Percentiles rank a stretch among this genome's conserved stretches.
These are phyloP conservation scores for Paramecium tetraurelia DNA, from an alignment of 73 alveolate genomes.

Conservation along the genomic window DNA sequence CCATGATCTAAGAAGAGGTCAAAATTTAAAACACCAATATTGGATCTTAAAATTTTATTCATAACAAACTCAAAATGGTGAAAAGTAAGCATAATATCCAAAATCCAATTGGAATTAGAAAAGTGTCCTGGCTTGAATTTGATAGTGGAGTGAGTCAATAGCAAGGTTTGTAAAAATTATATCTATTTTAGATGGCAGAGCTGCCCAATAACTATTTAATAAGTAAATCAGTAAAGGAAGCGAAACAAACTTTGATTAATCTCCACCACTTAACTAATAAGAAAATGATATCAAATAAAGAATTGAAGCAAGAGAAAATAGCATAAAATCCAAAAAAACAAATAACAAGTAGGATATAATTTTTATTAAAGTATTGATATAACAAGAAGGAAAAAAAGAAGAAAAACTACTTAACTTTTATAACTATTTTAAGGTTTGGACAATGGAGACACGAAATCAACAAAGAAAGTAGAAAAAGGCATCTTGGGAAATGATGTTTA, in stretches of 20 bases:
- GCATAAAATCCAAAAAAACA: neutral
- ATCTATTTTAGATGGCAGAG: neutral
- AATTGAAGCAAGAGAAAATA: slow-evolving; percentile 30
- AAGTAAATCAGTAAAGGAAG: neutral
- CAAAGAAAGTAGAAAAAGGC: neutral
- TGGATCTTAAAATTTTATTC: neutral
- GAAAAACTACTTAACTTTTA: slow-evolving; percentile 18
- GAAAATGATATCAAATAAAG: neutral
- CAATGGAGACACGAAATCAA: neutral
- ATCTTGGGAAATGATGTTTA: neutral
- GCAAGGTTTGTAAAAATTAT: neutral
- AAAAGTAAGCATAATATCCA: neutral
- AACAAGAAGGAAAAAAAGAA: neutral
- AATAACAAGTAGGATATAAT: neutral
- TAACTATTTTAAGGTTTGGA: neutral
- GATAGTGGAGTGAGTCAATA: neutral
- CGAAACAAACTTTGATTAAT: neutral
- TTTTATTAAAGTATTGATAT: neutral
- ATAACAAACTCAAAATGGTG: neutral
- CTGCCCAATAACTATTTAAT: neutral
- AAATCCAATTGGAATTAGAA: neutral
- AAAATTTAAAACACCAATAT: neutral
- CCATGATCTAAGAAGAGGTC: neutral
- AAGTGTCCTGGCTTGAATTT: neutral
- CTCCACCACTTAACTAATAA: neutral